Conservation (phyloP, 2,329 filamentous ascomycete genomes). For the Knufia petricola region DNA sequence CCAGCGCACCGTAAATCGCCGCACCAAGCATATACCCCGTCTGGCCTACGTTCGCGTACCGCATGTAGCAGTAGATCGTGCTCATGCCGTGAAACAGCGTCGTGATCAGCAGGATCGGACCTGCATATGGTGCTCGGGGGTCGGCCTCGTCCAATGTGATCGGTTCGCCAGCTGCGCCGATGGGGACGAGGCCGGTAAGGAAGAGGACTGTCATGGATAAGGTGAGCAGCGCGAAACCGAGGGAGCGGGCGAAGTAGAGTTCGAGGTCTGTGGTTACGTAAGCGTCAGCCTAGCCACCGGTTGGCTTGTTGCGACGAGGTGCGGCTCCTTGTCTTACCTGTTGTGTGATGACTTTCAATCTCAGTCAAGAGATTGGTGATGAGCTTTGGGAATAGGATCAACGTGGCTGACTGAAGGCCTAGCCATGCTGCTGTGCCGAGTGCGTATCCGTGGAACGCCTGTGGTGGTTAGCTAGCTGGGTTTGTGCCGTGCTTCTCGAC, state of each 20-base stretch:
- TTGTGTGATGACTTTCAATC: slow-evolving; percentile 44
- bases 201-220: slow-evolving; percentile 56
- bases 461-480: neutral
- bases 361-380: slow-evolving; percentile 51
- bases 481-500: neutral
- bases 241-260: slow-evolving; percentile 61
- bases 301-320: slow-evolving; percentile 1
- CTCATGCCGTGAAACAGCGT: slow-evolving; percentile 54
- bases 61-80: slow-evolving; percentile 59
- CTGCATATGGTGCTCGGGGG: slow-evolving; percentile 52
- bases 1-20: slow-evolving; percentile 47
- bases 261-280: slow-evolving; percentile 46
- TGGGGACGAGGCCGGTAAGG: slow-evolving; percentile 60
- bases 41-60: slow-evolving; percentile 48
- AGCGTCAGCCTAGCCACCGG: no score
- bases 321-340: slow-evolving; percentile 35
- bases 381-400: slow-evolving; percentile 52
- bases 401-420: slow-evolving; percentile 38
- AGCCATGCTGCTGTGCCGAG: slow-evolving; percentile 38
- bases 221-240: slow-evolving; percentile 58
- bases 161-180: slow-evolving; percentile 40
- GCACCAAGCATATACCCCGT: slow-evolving; percentile 53
- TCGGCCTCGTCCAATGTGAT: slow-evolving; percentile 35
- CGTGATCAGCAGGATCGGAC: slow-evolving; percentile 57
- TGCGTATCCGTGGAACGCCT: slow-evolving; percentile 38